A percentile compares a stretch with the other conserved stretches of the same genome.
phyloP scores from a whole-genome alignment of 768 basidiomycete genomes.

The Gloeostereum incarnatum region DNA sequence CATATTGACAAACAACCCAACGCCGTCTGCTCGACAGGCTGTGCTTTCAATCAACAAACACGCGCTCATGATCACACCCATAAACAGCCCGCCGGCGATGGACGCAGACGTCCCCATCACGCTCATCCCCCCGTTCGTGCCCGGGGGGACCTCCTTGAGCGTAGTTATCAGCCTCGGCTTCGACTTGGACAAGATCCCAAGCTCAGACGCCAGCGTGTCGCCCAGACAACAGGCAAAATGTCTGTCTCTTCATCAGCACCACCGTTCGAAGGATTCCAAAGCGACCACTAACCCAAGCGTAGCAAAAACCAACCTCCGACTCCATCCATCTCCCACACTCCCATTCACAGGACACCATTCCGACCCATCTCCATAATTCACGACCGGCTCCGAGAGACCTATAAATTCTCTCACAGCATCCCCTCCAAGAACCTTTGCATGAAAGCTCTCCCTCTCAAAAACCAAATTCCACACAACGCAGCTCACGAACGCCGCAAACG shows the following conservation, averaged over 20 bases:
- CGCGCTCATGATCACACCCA: conserved; percentile 54
- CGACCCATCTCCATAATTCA: conserved; percentile 19
- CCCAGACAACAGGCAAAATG: conserved; percentile 87
- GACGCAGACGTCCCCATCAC: conserved; percentile 67
- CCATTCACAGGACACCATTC: conserved; percentile 58
- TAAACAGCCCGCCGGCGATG: conserved; percentile 57
- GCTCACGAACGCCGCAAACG: conserved; percentile 52
- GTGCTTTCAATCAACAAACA: conserved; percentile 55
- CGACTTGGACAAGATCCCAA: conserved; percentile 73
- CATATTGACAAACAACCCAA: conserved; percentile 28
- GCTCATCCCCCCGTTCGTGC: conserved; percentile 88
- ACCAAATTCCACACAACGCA: conserved; percentile 53
- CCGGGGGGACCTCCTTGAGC: conserved; percentile 64
- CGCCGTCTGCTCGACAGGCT: conserved; percentile 34
- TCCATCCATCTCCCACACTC: conserved; percentile 36
- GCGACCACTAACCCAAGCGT: conserved; percentile 47
- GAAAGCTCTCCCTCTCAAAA: conserved; percentile 36
- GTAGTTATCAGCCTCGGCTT: conserved; percentile 77
- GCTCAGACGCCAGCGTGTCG: conserved; percentile 89
- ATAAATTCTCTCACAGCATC: too few relatives aligned
- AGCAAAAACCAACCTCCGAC: conserved; percentile 52
- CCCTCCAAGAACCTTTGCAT: conserved; percentile 18
- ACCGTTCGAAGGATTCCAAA: background rate
- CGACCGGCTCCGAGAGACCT: conserved; percentile 12
- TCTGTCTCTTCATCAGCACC: conserved; percentile 25